phyloP scores from a whole-genome alignment of 257 asterid genomes.

The Rehmannia glutinosa region DNA sequence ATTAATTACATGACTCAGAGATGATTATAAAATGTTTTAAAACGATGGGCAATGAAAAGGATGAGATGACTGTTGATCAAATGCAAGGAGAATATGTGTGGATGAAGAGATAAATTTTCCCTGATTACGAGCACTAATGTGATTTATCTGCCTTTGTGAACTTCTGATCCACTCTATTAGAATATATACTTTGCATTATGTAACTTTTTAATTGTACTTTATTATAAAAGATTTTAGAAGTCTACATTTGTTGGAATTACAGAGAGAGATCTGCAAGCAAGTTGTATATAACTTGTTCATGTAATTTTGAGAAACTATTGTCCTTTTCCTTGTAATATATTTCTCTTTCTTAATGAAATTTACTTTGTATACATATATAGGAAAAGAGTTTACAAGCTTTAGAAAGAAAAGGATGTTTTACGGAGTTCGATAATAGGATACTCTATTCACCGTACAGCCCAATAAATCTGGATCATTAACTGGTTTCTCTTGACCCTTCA shows the following conservation, averaged over 20 bases:
- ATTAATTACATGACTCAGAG: too few species aligned
- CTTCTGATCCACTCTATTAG: neutral
- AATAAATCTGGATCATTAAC: neutral
- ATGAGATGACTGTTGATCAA: neutral
- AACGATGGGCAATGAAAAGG: neutral
- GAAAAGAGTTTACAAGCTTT: neutral
- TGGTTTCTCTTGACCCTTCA: neutral
- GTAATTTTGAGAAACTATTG: neutral
- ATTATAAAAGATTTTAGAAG: neutral
- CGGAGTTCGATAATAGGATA: neutral
- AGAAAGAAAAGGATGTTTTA: neutral
- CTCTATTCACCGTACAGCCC: too few species aligned
- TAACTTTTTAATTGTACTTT: neutral
- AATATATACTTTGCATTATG: neutral
- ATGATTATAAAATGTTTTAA: too few species aligned
- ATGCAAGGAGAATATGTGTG: neutral
- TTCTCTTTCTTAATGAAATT: neutral
- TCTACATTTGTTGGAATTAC: neutral
- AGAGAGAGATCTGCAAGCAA: neutral
- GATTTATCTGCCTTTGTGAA: neutral
- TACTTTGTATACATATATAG: neutral
- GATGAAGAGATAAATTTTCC: too few species aligned
- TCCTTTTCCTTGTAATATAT: neutral
- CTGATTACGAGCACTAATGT: too few species aligned
- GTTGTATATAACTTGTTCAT: neutral